Evolutionary conservation across 2,329 filamentous ascomycete genomes (phyloP), one percentile per base, ranked within the genome.

Genomic region (Blastomyces percursus): DNA sequence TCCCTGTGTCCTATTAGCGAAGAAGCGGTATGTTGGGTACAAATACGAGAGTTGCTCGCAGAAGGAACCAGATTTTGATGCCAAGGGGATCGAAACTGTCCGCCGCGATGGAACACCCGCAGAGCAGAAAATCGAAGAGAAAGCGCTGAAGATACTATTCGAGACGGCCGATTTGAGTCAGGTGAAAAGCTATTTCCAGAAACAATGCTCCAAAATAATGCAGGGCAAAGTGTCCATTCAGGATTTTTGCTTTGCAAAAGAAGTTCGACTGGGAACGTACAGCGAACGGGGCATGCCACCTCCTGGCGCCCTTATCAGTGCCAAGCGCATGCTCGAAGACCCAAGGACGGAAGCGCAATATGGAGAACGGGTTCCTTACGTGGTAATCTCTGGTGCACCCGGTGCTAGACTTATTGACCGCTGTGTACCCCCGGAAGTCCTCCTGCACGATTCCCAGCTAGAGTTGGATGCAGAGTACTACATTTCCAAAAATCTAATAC

Each of bases 11-110:
- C 81, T 99, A 4, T 82, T 99, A 0, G 91, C 95, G 21, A 99
- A 99, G 78, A 99, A 99, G 73, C 88, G 94, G 62, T 99, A 99
- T 69, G 95, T 97, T 3, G 95, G 95, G 6, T 96, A 96, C 80
- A 96, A 96, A 73, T 99, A 95, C 76, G 94, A 99, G 72, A 84
- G 81, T 67, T 84, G 83, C 46, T 80, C 82, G 19, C 94, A 99
- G 71, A 78, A 74, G 9, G 85, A 86, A 67, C 93, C 94, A 0
- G 89, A 96, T 0, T 97, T 97, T 67, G 95, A 99, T 72, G 95
- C 94, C 63, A 99, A 99, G 75, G 94, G 95, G 38, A 99, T 97
- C 66, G 95, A 99, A 78, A 99, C 95, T 0, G 93, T 99, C 8
- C 86, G 95, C 1, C 85, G 94, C 58, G 94, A 99, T 72, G 94